Percentiles rank a stretch among this genome's conserved stretches.
These are phyloP conservation scores for Sclerotinia spermophila DNA, from an alignment of 2,329 filamentous ascomycete genomes.

Conservation along the genomic window DNA sequence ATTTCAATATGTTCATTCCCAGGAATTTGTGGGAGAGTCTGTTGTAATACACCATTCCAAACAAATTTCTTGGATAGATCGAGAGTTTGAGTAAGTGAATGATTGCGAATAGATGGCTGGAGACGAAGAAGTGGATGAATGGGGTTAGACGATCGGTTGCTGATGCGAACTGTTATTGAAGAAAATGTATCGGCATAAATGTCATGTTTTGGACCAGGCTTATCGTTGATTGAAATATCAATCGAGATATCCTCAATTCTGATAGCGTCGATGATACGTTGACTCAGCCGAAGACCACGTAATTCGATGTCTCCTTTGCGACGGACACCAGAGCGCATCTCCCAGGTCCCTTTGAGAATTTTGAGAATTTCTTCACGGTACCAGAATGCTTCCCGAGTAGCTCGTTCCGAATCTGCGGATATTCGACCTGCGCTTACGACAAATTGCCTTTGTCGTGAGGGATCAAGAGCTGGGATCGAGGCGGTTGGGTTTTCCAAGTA, in stretches of 20 bases:
- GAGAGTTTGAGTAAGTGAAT: conserved; percentile 61
- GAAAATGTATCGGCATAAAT: conserved; percentile 60
- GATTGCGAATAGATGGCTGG: conserved; percentile 71
- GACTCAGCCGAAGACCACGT: conserved; percentile 67
- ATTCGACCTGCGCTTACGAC: conserved; percentile 79
- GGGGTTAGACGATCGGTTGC: conserved; percentile 65
- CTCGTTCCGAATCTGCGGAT: conserved; percentile 73
- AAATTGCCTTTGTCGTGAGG: conserved; percentile 83
- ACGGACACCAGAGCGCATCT: conserved; percentile 47
- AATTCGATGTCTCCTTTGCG: conserved; percentile 70
- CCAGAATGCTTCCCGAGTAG: conserved; percentile 83
- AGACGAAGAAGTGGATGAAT: conserved; percentile 72
- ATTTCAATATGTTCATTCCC: conserved; percentile 58
- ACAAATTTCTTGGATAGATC: conserved; percentile 79
- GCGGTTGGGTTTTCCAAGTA: conserved; percentile 74
- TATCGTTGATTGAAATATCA: conserved; percentile 50
- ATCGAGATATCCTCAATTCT: conserved; percentile 76
- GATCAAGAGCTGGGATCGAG: conserved; percentile 75
- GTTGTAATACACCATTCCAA: conserved; percentile 82
- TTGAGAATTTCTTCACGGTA: conserved; percentile 79
- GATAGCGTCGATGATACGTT: conserved; percentile 78
- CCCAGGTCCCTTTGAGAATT: conserved; percentile 69
- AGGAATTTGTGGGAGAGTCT: conserved; percentile 60
- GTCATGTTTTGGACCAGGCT: conserved; percentile 28
- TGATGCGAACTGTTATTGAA: conserved; percentile 65